phyloP scores from a whole-genome alignment of 805 yeast genomes.

The Cephaloascus fragrans region DNA sequence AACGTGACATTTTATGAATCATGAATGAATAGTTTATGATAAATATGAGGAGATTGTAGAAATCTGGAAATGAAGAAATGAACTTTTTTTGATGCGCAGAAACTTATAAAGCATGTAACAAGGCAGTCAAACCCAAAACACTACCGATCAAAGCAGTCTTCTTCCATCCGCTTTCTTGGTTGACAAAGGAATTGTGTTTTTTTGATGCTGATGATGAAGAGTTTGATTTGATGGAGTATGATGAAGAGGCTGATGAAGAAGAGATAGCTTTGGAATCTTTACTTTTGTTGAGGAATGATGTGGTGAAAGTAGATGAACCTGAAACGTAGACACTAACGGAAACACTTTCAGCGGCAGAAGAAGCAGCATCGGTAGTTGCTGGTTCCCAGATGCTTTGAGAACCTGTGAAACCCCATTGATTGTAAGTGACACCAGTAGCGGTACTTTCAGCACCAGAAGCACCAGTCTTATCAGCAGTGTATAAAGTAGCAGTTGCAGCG shows the following conservation, averaged over 20 bases:
- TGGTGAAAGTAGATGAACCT: constrained; percentile 6
- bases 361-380: constrained; percentile 7
- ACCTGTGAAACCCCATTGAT: constrained; percentile 8
- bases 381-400: constrained; percentile 5
- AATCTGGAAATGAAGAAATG: too few relatives aligned
- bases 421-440: constrained; percentile 4
- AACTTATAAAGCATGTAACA: constrained; percentile 3
- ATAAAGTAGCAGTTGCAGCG: neutral
- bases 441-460: constrained; percentile 1
- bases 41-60: too few relatives aligned
- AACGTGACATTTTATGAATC: too few relatives aligned
- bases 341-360: constrained; percentile 8
- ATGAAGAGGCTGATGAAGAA: neutral
- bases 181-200: neutral
- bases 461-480: neutral
- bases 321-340: constrained; percentile 8
- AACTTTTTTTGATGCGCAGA: too few relatives aligned
- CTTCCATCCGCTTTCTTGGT: constrained; percentile 2
- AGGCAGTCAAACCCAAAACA: constrained; percentile 2
- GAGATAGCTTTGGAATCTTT: neutral
- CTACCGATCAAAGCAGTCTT: constrained; percentile 2
- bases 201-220: neutral
- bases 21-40: too few relatives aligned
- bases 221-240: neutral
- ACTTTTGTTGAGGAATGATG: too few relatives aligned